phyloP scores from a whole-genome alignment of 2,329 filamentous ascomycete species.

The Aphanoascus verrucosus region DNA sequence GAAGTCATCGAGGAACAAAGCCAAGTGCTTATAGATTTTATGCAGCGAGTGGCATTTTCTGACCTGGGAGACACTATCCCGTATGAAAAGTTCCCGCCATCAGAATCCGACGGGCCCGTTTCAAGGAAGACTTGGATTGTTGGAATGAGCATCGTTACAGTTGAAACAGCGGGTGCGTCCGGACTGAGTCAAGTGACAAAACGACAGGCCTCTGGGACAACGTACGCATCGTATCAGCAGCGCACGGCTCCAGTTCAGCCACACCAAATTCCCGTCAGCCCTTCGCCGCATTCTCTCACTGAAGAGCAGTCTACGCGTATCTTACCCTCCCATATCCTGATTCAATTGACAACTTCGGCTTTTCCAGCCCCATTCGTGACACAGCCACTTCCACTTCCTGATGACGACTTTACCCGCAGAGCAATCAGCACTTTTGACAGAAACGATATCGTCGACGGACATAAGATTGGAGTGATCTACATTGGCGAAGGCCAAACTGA shows the following conservation, averaged over 20 bases:
- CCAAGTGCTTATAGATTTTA: conserved; percentile 85
- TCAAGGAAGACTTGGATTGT: conserved; percentile 41
- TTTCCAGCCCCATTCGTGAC: conserved; percentile 39
- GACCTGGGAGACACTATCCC: conserved; percentile 61
- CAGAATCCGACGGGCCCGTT: conserved; percentile 33
- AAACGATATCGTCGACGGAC: conserved; percentile 80
- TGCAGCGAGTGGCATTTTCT: conserved; percentile 78
- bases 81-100: conserved; percentile 33
- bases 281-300: conserved; percentile 31
- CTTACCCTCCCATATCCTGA: conserved; percentile 38
- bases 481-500: conserved; percentile 75
- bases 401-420: conserved; percentile 58
- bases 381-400: conserved; percentile 66
- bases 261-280: conserved; percentile 35
- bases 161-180: conserved; percentile 39
- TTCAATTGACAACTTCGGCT: conserved; percentile 36
- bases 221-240: conserved; percentile 40
- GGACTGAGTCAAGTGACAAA: conserved; percentile 42
- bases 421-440: conserved; percentile 75
- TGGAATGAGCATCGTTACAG: conserved; percentile 42
- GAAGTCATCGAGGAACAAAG: conserved; percentile 82
- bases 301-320: conserved; percentile 30
- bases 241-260: conserved; percentile 36
- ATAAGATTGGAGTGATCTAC: conserved; percentile 92
- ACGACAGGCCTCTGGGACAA: conserved; percentile 42